Conservation (phyloP, 768 basidiomycete genomes). For the Hemileccinum impolitum region DNA sequence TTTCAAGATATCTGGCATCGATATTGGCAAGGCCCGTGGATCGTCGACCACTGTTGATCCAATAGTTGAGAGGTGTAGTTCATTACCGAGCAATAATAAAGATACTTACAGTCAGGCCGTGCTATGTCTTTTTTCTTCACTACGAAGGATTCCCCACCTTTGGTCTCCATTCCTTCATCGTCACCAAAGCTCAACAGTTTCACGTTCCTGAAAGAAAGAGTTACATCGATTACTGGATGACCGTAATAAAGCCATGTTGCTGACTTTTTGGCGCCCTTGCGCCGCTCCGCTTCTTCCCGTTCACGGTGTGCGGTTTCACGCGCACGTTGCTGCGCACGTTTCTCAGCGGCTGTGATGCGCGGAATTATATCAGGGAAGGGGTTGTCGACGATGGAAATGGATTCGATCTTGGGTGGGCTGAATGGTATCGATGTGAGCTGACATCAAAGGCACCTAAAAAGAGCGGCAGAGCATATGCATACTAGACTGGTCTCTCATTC, state of each 20-base stretch:
- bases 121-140: conserved; percentile 81
- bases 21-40: conserved; percentile 2
- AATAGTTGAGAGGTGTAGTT: neutral
- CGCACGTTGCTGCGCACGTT: conserved; percentile 78
- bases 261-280: conserved; percentile 86
- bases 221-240: neutral
- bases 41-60: conserved; percentile 24
- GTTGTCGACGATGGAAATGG: conserved; percentile 82
- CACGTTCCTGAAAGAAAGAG: conserved; percentile 59
- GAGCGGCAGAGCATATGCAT: conserved; percentile 23
- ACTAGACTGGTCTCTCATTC: conserved; percentile 81
- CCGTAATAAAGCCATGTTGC: conserved; percentile 18
- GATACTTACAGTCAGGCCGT: conserved; percentile 74
- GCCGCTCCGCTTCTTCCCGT: conserved; percentile 68
- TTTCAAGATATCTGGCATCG: conserved; percentile 8
- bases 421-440: neutral
- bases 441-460: neutral
- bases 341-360: conserved; percentile 93
- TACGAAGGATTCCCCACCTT: conserved; percentile 48
- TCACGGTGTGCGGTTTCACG: conserved; percentile 71
- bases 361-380: conserved; percentile 95
- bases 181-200: conserved; percentile 86
- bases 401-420: conserved; percentile 90
- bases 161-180: conserved; percentile 58
- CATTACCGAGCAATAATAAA: neutral